Evolutionary conservation across 2,329 filamentous ascomycete species (phyloP).

Genomic region (Nigrospora oryzae): DNA sequence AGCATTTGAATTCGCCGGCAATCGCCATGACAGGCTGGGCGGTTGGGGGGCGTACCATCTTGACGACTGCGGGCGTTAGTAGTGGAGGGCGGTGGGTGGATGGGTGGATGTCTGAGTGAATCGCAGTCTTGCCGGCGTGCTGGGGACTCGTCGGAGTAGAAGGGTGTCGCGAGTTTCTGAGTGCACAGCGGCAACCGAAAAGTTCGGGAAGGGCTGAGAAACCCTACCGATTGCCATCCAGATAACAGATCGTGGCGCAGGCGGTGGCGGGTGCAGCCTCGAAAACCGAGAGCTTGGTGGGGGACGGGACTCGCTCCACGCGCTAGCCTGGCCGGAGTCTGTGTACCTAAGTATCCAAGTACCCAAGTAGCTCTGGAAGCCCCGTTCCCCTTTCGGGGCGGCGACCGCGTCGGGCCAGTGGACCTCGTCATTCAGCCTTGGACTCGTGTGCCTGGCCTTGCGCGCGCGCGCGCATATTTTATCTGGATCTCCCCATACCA

Average conservation of each 20-base stretch:
- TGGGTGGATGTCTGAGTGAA: not conserved
- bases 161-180: too few relatives aligned
- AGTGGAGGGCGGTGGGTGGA: constrained; percentile 27
- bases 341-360: too few relatives aligned
- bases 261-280: not conserved
- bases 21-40: not conserved
- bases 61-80: constrained; percentile 15
- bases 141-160: too few relatives aligned
- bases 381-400: too few relatives aligned
- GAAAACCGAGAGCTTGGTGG: not conserved
- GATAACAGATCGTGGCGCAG: too few relatives aligned
- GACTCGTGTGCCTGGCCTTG: not conserved
- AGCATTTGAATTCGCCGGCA: constrained; percentile 25
- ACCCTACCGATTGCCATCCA: too few relatives aligned
- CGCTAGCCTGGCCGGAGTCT: too few relatives aligned
- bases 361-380: too few relatives aligned
- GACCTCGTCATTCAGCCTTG: not conserved
- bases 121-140: not conserved
- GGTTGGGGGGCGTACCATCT: constrained; percentile 3
- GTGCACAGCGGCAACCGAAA: too few relatives aligned
- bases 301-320: too few relatives aligned
- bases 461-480: constrained; percentile 3
- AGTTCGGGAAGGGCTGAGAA: too few relatives aligned
- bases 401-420: too few relatives aligned
- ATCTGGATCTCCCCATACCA: constrained; percentile 16